These are phyloP conservation scores for Stephanodiscus triporus DNA, from an alignment of 108 stramenopile species.

Conservation along the genomic window DNA sequence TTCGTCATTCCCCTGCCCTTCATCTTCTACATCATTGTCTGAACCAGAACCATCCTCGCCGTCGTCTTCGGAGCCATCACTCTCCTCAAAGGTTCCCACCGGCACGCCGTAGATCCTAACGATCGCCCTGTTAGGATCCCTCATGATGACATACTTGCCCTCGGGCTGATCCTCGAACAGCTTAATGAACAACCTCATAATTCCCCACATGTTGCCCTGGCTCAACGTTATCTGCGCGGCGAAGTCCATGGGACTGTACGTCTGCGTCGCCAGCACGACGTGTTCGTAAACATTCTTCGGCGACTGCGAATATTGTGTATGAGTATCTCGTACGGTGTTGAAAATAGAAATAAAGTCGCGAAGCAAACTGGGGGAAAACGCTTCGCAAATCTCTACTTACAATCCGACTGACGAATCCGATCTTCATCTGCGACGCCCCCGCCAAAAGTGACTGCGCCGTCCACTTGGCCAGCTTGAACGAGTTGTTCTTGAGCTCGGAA, in stretches of 20 bases:
- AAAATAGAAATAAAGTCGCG: too few relatives aligned
- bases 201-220: constrained; percentile 97
- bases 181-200: constrained; percentile 94
- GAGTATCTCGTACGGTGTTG: too few relatives aligned
- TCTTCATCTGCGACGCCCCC: constrained; percentile 97
- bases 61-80: constrained; percentile 75
- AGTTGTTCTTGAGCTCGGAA: constrained; percentile 98
- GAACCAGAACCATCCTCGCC: constrained; percentile 7
- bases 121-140: constrained; percentile 96
- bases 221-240: constrained; percentile 94
- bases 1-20: constrained; percentile 2
- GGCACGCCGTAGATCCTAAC: constrained; percentile 95
- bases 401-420: constrained; percentile 97
- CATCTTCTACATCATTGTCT: constrained; percentile 29
- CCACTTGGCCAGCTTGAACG: constrained; percentile 98
- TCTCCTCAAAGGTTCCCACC: constrained; percentile 88
- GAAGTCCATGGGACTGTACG: constrained; percentile 96
- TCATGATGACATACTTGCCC: constrained; percentile 96
- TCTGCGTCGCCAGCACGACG: constrained; percentile 92
- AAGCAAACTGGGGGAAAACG: too few relatives aligned
- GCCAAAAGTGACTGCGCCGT: constrained; percentile 95
- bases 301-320: too few relatives aligned
- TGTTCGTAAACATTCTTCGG: constrained; percentile 94
- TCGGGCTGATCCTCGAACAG: constrained; percentile 85
- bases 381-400: too few relatives aligned